Percentiles rank a stretch among this genome's conserved stretches.
Evolutionary conservation across 306 rosid species (phyloP).

Genomic region (Macrotyloma uniflorum): DNA sequence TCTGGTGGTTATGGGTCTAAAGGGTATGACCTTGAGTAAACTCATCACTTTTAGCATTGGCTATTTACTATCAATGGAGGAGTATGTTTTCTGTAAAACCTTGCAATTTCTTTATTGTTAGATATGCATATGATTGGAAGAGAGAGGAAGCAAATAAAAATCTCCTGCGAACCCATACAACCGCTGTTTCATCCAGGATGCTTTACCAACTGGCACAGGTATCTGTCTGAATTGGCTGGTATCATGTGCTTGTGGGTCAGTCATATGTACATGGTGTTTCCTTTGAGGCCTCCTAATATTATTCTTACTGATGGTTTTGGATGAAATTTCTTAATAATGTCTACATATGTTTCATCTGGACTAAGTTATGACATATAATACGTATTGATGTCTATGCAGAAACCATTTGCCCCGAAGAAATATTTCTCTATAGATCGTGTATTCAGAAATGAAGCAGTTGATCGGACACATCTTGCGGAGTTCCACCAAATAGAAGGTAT

Average conservation of each 20-base stretch:
- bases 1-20: constrained; percentile 89
- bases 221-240: constrained; percentile 29
- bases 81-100: constrained; percentile 12
- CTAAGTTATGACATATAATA: background rate
- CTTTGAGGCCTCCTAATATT: background rate
- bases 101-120: constrained; percentile 37
- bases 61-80: constrained; percentile 6
- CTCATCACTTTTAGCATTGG: background rate
- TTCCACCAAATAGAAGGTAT: constrained; percentile 99
- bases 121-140: constrained; percentile 88
- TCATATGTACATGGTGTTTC: constrained; percentile 7
- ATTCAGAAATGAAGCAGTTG: constrained; percentile 97
- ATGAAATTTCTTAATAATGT: background rate
- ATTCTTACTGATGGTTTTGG: background rate
- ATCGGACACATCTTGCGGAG: constrained; percentile 98
- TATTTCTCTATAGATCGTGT: constrained; percentile 97
- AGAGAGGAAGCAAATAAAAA: constrained; percentile 92
- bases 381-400: constrained; percentile 52
- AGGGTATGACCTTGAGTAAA: constrained; percentile 60
- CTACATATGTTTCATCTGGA: background rate
- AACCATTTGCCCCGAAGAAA: constrained; percentile 82
- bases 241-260: background rate
- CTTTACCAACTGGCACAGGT: constrained; percentile 88
- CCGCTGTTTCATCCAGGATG: constrained; percentile 94
- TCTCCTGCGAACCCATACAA: constrained; percentile 91